Evolutionary conservation across 768 basidiomycete species (phyloP), one percentile per base, ranked within the genome.

Genomic region (Auriscalpium microsporum): DNA sequence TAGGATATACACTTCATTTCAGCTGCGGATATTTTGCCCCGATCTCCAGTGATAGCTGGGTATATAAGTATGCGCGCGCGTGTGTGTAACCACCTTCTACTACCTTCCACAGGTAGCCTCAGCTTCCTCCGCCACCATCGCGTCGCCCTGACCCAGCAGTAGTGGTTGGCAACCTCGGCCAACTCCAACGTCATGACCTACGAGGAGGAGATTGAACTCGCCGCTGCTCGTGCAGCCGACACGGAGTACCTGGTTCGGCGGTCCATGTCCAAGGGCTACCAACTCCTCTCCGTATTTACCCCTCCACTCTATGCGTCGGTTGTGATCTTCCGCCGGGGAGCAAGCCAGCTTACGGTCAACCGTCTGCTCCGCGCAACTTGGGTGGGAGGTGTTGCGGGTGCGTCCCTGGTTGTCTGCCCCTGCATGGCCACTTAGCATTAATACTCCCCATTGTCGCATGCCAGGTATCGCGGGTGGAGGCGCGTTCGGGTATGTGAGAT

Each of bases 291-390:
- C 7, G 61, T 87, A 28, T 58, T 88, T 44, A 73, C 76, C 1
- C 86, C 86, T 11, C 82, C 86, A 9, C 67, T 74, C 7, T 90
- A 90, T 58, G 67, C 75, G 6, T 75, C 73, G 1, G 77, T 81
- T 58, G 66, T 79, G 10, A 59, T 87, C 36, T 72, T 74, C 36
- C 76, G 80, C 59, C 80, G 76, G 56, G 82, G 86, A 8, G 73
- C 78, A 35, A 68, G 72, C 13, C 73, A 79, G 33, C 70, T 89
- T 54, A 78, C 76, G 8, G 62, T 83, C 42, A 90, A 87, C 62
- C 78, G 78, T 28, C 62, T 83, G 14, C 73, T 90, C 37, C 81
- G 86, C 11, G 82, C 86, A 35, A 86, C 86, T 14, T 90, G 87
- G 88, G 63, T 83, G 5, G 83, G 84, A 16, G 85, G 88, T 34